Base-by-base conservation (phyloP, 2,329 filamentous ascomycete species). In the Neofusicoccum umdonicola region DNA sequence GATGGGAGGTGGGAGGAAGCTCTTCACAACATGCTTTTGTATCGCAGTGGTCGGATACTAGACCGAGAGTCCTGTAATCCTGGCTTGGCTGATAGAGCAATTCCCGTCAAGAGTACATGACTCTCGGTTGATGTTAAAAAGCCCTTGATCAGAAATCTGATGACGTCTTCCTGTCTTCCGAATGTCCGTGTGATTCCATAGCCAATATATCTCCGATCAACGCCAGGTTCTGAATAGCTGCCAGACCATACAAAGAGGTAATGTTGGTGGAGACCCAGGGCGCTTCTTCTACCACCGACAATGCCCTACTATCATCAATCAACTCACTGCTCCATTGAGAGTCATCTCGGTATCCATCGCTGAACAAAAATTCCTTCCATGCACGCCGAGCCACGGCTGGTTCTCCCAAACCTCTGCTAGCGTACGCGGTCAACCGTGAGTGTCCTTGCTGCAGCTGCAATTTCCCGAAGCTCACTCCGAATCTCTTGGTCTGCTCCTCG, bases 261-360 rank as follows among this genome's bases (percentile, higher is more conserved):
- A 83, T 83, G 68, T 88, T 88, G 0, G 85, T 87, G 1, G 80
- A 79, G 0, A 88, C 68, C 85, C 85, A 88, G 0, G 76, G 71
- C 0, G 84, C 85, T 72, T 88, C 85, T 17, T 86, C 82, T 0
- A 86, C 78, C 0, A 81, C 78, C 2, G 76, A 69, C 9, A 87
- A 68, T 1, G 82, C 81, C 4, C 73, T 73, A 45, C 80, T 81
- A 0, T 81, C 81, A 9, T 75, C 74, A 1, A 87, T 67, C 3
- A 66, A 69, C 17, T 74, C 77, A 3, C 76, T 79, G 3, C 77
- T 74, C 66, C 76, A 77, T 6, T 82, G 76, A 0, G 56, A 22
- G 22, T 84, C 84, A 9, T 1, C n/a, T 5, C 34, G 9, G n/a
- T 62, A 62, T 15, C 58, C 58, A 65, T 83, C 81, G 4, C 78